phyloP scores from a whole-genome alignment of 768 basidiomycete genomes.

The Pleurotus pulmonarius region DNA sequence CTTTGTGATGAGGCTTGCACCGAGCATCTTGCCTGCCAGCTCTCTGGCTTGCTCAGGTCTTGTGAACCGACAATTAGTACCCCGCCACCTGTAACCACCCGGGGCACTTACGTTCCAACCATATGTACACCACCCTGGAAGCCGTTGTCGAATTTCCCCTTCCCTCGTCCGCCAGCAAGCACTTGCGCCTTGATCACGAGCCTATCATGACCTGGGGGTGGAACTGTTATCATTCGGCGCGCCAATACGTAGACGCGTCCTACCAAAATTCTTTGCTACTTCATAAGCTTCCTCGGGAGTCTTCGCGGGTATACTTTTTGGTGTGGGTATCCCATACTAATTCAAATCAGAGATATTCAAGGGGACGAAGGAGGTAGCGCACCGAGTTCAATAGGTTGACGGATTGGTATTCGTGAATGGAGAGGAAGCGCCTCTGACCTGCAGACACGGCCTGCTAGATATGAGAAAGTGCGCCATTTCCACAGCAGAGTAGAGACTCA shows the following conservation, averaged over 20 bases:
- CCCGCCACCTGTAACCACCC: no score
- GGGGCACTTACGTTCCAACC: conserved; percentile 64
- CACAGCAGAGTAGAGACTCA: conserved; percentile 26
- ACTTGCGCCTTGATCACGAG: conserved; percentile 99
- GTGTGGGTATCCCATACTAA: conserved; percentile 94
- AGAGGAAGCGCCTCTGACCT: conserved; percentile 87
- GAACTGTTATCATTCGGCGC: conserved; percentile 8
- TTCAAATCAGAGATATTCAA: neutral
- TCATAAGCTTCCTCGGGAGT: conserved; percentile 85
- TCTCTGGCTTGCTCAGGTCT: conserved; percentile 89
- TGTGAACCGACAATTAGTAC: conserved; percentile 1
- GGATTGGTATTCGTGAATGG: conserved; percentile 98
- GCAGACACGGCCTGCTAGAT: conserved; percentile 57
- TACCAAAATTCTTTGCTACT: conserved; percentile 88
- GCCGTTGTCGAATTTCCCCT: conserved; percentile 94
- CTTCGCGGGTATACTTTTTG: conserved; percentile 85
- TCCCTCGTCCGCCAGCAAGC: conserved; percentile 96
- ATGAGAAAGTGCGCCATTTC: neutral
- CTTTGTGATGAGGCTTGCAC: conserved; percentile 94
- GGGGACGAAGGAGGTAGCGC: conserved; percentile 15
- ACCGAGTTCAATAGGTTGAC: conserved; percentile 94
- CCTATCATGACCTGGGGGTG: conserved; percentile 55
- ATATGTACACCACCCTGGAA: conserved; percentile 97
- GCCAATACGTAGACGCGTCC: conserved; percentile 17
- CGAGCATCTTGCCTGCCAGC: conserved; percentile 89